Conservation (phyloP, 2,329 filamentous ascomycete genomes). For the Fusarium ambrosium region DNA sequence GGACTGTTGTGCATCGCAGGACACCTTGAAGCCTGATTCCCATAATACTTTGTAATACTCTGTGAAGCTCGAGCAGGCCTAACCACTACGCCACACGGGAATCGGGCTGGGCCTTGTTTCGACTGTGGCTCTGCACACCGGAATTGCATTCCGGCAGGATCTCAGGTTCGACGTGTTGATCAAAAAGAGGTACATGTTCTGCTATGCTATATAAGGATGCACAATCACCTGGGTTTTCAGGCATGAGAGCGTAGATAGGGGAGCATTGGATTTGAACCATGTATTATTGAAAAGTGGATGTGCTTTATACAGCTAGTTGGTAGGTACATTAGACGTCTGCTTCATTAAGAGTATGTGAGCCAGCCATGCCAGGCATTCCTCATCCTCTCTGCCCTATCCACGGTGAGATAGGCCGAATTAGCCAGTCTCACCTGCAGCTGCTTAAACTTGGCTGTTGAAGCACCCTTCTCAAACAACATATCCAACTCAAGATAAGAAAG, state of each 20-base stretch:
- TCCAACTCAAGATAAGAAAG: slow-evolving; percentile 47
- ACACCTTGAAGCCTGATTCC: not conserved
- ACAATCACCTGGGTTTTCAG: not conserved
- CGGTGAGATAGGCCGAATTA: slow-evolving; percentile 36
- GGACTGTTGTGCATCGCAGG: not conserved
- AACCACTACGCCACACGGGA: not conserved
- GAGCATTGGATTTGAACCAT: not conserved
- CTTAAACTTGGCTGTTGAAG: slow-evolving; percentile 51
- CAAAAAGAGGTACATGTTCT: not conserved
- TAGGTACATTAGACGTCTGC: not conserved
- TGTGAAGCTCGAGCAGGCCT: not conserved
- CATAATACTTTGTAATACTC: not conserved
- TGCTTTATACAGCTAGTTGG: not conserved
- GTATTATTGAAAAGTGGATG: not conserved
- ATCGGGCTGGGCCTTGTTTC: not conserved
- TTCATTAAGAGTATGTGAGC: slow-evolving; percentile 38
- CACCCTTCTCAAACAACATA: slow-evolving; percentile 47
- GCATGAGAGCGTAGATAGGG: not conserved
- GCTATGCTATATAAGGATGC: not conserved
- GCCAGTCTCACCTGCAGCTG: slow-evolving; percentile 36
- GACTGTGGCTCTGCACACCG: not conserved
- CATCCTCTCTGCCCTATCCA: slow-evolving; percentile 31
- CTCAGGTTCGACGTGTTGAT: not conserved
- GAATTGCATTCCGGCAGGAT: not conserved
- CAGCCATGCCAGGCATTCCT: slow-evolving; percentile 45